These are phyloP conservation scores for Gnetum montanum DNA, from an alignment of 75 land plant species.

Conservation along the genomic window DNA sequence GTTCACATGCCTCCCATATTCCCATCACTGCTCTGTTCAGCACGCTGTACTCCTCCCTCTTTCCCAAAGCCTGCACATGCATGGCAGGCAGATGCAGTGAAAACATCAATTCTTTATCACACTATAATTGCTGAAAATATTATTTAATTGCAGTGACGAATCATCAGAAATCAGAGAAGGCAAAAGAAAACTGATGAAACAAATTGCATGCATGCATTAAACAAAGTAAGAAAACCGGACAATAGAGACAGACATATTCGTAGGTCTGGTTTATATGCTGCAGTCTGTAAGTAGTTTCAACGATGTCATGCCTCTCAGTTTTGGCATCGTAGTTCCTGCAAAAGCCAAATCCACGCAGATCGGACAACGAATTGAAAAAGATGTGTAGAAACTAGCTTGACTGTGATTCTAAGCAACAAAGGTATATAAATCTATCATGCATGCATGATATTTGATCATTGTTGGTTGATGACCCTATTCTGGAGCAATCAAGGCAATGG, in stretches of 20 bases:
- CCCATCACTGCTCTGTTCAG: conserved; percentile 62
- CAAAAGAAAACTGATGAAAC: neutral
- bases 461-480: neutral
- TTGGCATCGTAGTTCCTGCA: conserved; percentile 52
- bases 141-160: neutral
- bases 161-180: neutral
- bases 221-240: neutral
- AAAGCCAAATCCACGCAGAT: no score
- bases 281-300: conserved; percentile 52
- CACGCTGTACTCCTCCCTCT: conserved; percentile 52
- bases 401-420: no score
- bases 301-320: conserved; percentile 35
- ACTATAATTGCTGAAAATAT: neutral
- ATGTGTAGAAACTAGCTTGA: no score
- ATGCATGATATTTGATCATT: neutral
- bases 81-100: neutral
- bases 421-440: neutral
- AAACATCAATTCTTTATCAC: neutral
- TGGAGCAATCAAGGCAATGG: neutral
- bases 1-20: conserved; percentile 91
- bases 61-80: conserved; percentile 40
- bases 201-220: neutral
- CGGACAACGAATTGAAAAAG: neutral
- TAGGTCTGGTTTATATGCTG: conserved; percentile 62
- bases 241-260: conserved; percentile 28